Base-by-base conservation (phyloP, 371 early-diverging fungal genomes). In the Actinomortierella wolfii region DNA sequence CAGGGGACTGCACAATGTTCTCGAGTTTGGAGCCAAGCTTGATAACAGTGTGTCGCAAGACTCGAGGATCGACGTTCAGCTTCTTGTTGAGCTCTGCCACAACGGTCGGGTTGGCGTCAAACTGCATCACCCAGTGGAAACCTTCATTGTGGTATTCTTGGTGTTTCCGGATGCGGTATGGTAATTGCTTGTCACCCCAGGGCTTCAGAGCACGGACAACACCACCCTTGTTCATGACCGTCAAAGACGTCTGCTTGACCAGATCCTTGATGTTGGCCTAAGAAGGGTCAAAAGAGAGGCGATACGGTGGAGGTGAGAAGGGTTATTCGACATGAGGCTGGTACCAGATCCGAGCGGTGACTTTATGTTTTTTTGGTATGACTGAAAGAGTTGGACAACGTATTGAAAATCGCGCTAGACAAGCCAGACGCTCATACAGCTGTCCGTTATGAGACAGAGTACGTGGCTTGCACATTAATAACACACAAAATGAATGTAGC, bases 101-200 rank as follows among this genome's bases (percentile, higher is more conserved):
- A 9, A 81, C 82, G 41, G 80, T 59, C 2, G 92, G 91, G 24
- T 88, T 86, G 40, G 91, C 82, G 60, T 91, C 89, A 67, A 92
- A 94, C 57, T 88, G 89, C 91, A 94, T 91, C 25, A 88, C 63
- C 84, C 85, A 91, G 64, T 88, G 90, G 47, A 82, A 80, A 78
- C 89, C 90, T 29, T 84, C 75, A 11, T 77, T 74, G 61, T 82
- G 82, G 53, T 86, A 85, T 64, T 82, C 81, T 63, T 88, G 89
- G 63, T 89, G 89, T 70, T 83, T 79, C 71, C 86, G 82, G 60
- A 87, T 88, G 57, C 88, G 82, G 57, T 86, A 84, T 29, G 89
- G 87, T 48, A 89, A 73, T 45, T 76, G 75, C 65, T 77, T 76
- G 28, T 81, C 81, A n/a, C 88, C 89, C 69, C 88, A 78, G 60